Conservation (phyloP, 2,329 filamentous ascomycete species). For the Phaeosphaeria sp. region DNA sequence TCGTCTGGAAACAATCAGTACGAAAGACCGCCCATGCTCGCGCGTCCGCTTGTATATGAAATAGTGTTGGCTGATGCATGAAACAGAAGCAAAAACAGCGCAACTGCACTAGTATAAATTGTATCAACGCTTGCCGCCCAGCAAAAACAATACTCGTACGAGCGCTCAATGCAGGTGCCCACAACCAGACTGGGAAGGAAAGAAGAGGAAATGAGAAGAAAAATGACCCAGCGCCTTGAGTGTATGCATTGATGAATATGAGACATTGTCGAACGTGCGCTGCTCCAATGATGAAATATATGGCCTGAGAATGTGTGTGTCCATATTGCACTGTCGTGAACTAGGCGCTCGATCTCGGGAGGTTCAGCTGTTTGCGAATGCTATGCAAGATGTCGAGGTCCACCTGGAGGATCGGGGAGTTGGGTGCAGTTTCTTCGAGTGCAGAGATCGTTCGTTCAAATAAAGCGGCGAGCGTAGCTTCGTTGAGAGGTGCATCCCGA, state of each 20-base stretch:
- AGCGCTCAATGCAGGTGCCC: conserved; percentile 3
- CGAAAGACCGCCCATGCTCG: conserved; percentile 21
- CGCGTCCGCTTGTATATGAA: conserved; percentile 1
- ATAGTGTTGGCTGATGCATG: background rate
- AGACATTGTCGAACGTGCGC: conserved; percentile 11
- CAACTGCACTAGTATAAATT: conserved; percentile 12
- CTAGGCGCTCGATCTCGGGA: conserved; percentile 1
- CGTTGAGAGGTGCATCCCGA: conserved; percentile 30
- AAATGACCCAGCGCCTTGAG: conserved; percentile 12
- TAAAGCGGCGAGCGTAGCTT: conserved; percentile 28
- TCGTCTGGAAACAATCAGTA: conserved; percentile 7
- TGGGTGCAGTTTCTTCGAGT: conserved; percentile 71
- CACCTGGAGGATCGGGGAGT: conserved; percentile 75
- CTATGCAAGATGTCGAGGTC: conserved; percentile 76
- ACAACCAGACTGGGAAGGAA: conserved; percentile 1
- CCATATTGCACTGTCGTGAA: background rate
- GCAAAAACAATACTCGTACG: conserved; percentile 24
- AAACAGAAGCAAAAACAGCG: background rate
- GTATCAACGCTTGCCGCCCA: conserved; percentile 38
- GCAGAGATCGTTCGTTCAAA: conserved; percentile 72
- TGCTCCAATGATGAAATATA: background rate
- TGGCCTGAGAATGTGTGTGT: background rate
- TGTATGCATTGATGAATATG: conserved; percentile 14
- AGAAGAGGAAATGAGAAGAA: conserved; percentile 7
- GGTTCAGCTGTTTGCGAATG: conserved; percentile 28